Evolutionary conservation across 805 yeast species (phyloP), one percentile per base, ranked within the genome.

Genomic region (Saccharomycopsis capsularis): DNA sequence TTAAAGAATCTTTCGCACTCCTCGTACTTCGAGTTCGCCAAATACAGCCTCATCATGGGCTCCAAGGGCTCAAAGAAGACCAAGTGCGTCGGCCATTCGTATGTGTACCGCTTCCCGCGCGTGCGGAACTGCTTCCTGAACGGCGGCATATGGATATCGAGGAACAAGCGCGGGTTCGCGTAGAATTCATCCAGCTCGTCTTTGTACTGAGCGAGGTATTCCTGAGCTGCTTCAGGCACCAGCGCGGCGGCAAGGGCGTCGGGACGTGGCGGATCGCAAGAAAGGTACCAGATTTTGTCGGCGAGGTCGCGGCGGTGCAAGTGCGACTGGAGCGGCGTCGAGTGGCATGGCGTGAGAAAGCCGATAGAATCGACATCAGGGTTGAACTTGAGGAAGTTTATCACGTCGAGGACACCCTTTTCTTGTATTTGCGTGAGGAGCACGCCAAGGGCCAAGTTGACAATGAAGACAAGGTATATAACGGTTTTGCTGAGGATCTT

Each of bases 321-420:
- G 60, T 84, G 80, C 23, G 93, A 78, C 60, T 88, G 96, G 81
- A 93, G 85, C 2, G 99, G 99, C 0, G 97, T 91, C 0, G 98
- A 90, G 63, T 93, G 99, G 59, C 99, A 93, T 0, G 99, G 99
- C 60, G 90, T 88, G 15, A 93, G 63, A 57, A 93, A 86, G 0
- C 96, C 95, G 25, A 90, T 66, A 1, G 84, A 72, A 6, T 64
- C 53, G 7, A 77, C 71, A 3, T 60, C 57, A 3, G 65, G 58
- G 30, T 68, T 61, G 21, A 64, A 52, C 37, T 80, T 71, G 21
- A 90, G 58, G 42, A 69, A 71, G 13, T 75, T 64, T 11, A 84
- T 71, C 0, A 89, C 82, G 35, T 75, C 80, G 15, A 90, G 76
- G 18, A 80, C 95, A 1, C 99, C 99, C 18, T 85, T 69, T 66